Conservation (phyloP, 2,329 filamentous ascomycete genomes). For the Conoideocrella luteorostrata region DNA sequence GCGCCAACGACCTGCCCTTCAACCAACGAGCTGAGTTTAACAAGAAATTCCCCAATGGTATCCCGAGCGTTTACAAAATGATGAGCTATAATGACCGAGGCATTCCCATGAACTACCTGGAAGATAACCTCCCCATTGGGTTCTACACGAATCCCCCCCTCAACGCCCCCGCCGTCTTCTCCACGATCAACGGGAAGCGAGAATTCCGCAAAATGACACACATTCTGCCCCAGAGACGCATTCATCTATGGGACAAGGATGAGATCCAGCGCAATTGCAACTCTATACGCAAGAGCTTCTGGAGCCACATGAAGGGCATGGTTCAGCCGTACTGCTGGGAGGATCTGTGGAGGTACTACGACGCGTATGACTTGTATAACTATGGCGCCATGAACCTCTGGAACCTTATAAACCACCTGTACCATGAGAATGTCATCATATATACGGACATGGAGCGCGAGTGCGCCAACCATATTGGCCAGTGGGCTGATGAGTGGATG, state of each 20-base stretch:
- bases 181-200: conserved; percentile 25
- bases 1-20: conserved; percentile 17
- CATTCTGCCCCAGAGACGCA: conserved; percentile 20
- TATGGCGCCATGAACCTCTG: conserved; percentile 43
- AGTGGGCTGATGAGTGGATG: conserved; percentile 33
- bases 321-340: conserved; percentile 25
- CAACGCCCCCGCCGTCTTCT: conserved; percentile 31
- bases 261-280: conserved; percentile 34
- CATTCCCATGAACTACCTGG: conserved; percentile 24
- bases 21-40: conserved; percentile 20
- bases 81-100: conserved; percentile 17
- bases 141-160: conserved; percentile 30
- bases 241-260: conserved; percentile 32
- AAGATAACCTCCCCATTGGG: conserved; percentile 27
- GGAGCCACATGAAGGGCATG: conserved; percentile 29
- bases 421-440: conserved; percentile 33
- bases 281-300: conserved; percentile 29
- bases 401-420: conserved; percentile 36
- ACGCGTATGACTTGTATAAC: conserved; percentile 39
- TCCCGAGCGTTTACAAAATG: conserved; percentile 30
- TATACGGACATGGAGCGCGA: conserved; percentile 18
- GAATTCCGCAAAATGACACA: conserved; percentile 23
- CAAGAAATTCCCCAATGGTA: conserved; percentile 28
- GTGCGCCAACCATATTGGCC: conserved; percentile 22
- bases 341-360: conserved; percentile 42